Evolutionary conservation across 129 eudicot genomes (phyloP).

Genomic region (Centaurea solstitialis): DNA sequence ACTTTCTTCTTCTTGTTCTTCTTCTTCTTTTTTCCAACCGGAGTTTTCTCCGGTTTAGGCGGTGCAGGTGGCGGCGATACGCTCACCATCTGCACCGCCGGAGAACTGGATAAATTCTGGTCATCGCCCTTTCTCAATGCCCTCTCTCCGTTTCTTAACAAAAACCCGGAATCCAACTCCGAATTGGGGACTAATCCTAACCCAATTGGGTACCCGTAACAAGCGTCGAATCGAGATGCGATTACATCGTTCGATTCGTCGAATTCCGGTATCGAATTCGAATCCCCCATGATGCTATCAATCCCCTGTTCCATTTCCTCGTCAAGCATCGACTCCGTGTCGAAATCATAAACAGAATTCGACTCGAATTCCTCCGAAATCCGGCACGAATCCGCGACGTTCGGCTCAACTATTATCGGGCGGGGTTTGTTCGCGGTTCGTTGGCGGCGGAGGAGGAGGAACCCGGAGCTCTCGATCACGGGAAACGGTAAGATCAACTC

Average conservation of each 20-base stretch:
- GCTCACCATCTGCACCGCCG: slow-evolving; percentile 56
- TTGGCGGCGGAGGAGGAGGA: slow-evolving; percentile 45
- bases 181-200: slow-evolving; percentile 56
- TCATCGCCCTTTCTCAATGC: slow-evolving; percentile 58
- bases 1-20: slow-evolving; percentile 52
- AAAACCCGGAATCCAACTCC: slow-evolving; percentile 44
- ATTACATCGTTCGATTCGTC: slow-evolving; percentile 13
- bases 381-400: slow-evolving; percentile 5
- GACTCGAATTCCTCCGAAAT: slow-evolving; percentile 8
- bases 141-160: slow-evolving; percentile 53
- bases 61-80: slow-evolving; percentile 24
- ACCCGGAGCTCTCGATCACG: slow-evolving; percentile 42
- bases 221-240: slow-evolving; percentile 5
- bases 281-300: slow-evolving; percentile 85
- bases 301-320: slow-evolving; percentile 88
- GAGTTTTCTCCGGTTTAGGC: slow-evolving; percentile 21
- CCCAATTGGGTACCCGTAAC: slow-evolving; percentile 81
- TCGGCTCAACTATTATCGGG: slow-evolving; percentile 30
- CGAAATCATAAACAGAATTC: slow-evolving; percentile 57
- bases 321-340: slow-evolving; percentile 75
- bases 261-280: slow-evolving; percentile 7
- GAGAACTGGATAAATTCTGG: slow-evolving; percentile 56
- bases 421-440: slow-evolving; percentile 40
- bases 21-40: slow-evolving; percentile 36
- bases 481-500: slow-evolving; percentile 60